phyloP scores from a whole-genome alignment of 345 rosid genomes.

The Rubroshorea leprosula region DNA sequence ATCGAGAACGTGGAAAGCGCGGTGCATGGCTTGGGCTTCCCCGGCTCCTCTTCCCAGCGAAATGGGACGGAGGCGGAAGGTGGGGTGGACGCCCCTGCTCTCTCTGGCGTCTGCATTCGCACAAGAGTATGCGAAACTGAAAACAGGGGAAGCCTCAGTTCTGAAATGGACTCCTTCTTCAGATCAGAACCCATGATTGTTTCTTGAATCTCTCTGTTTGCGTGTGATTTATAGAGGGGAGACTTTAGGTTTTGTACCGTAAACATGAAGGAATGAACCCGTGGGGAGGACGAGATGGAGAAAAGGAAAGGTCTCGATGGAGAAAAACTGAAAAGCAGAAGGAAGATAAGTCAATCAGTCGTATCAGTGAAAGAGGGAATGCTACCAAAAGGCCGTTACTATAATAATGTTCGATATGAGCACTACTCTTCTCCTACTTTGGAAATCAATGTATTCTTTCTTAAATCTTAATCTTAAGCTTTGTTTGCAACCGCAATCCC shows the following conservation, averaged over 20 bases:
- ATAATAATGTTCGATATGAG: background rate
- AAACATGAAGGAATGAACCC: too few relatives aligned
- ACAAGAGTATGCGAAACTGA: slow-evolving; percentile 26
- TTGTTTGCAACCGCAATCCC: too few relatives aligned
- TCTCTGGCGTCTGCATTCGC: slow-evolving; percentile 41
- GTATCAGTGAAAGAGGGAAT: background rate
- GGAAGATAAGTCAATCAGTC: slow-evolving; percentile 2
- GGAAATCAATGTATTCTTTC: background rate
- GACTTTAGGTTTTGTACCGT: background rate
- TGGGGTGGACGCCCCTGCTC: slow-evolving; percentile 51
- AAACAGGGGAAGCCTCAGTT: slow-evolving; percentile 36
- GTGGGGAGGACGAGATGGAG: background rate
- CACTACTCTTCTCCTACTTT: background rate
- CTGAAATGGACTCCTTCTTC: slow-evolving; percentile 18
- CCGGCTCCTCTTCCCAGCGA: slow-evolving; percentile 87
- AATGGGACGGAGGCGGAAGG: slow-evolving; percentile 82
- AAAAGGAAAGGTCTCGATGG: background rate
- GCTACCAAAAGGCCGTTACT: background rate
- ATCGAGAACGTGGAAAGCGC: slow-evolving; percentile 5
- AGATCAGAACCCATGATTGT: slow-evolving; percentile 26
- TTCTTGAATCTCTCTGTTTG: background rate
- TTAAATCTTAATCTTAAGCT: background rate
- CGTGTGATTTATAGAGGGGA: background rate
- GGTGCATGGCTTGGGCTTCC: slow-evolving; percentile 62
- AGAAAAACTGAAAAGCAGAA: background rate